Conservation (phyloP, 306 rosid genomes). For the Cucurbita ficifolia region DNA sequence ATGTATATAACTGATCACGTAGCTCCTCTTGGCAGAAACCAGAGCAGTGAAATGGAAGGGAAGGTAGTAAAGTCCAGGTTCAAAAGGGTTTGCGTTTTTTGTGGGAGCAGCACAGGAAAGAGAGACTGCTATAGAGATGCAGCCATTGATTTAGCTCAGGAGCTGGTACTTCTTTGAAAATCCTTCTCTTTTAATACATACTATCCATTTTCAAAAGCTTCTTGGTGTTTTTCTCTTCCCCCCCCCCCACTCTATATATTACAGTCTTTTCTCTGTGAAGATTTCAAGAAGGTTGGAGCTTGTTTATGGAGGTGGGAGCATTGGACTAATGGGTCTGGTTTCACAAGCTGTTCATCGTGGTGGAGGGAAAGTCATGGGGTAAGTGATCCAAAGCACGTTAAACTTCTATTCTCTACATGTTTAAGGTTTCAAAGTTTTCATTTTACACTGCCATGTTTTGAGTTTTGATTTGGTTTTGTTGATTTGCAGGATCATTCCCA, state of each 20-base stretch:
- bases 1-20: neutral
- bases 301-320: conserved; percentile 49
- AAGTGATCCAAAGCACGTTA: neutral
- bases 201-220: neutral
- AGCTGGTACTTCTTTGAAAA: conserved; percentile 21
- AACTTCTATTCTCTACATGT: neutral
- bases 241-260: neutral
- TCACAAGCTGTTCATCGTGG: conserved; percentile 42
- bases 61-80: conserved; percentile 23
- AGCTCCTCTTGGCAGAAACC: neutral
- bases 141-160: conserved; percentile 38
- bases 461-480: neutral
- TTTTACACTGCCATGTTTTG: neutral
- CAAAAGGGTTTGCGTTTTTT: conserved; percentile 38
- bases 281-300: conserved; percentile 35
- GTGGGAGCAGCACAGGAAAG: conserved; percentile 48
- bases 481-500: conserved; percentile 31
- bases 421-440: neutral
- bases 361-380: conserved; percentile 47
- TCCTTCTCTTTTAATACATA: neutral
- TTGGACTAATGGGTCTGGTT: conserved; percentile 47
- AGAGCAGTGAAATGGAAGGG: conserved; percentile 23
- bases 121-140: conserved; percentile 34
- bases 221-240: neutral
- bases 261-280: conserved; percentile 9